These are phyloP conservation scores for Scalesia atractyloides DNA, from an alignment of 129 eudicot species.

Conservation along the genomic window DNA sequence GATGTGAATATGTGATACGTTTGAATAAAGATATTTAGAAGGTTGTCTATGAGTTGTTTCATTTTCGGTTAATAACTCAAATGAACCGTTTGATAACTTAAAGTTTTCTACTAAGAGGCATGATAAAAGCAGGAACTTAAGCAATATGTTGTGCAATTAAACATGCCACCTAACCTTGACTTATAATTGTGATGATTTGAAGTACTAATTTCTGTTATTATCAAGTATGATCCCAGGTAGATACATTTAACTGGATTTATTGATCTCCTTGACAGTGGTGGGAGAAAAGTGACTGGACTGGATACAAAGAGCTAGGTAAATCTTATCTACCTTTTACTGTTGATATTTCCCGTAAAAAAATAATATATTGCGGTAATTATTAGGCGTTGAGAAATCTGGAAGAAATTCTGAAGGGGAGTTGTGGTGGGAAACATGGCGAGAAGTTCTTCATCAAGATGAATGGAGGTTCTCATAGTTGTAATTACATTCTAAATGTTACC, in stretches of 20 bases:
- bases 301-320: slow-evolving; percentile 95
- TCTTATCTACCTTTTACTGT: slow-evolving; percentile 2
- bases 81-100: not conserved
- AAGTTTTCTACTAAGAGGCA: not conserved
- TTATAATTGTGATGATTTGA: not conserved
- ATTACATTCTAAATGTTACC: slow-evolving; percentile 1
- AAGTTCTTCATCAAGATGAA: slow-evolving; percentile 96
- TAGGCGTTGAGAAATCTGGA: slow-evolving; percentile 96
- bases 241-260: slow-evolving; percentile 85
- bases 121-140: slow-evolving; percentile 8
- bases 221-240: slow-evolving; percentile 87
- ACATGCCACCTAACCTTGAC: slow-evolving; percentile 5
- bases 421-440: slow-evolving; percentile 99
- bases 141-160: not conserved
- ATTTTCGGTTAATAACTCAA: not conserved
- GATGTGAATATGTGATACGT: not conserved
- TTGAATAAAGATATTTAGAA: not conserved
- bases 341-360: slow-evolving; percentile 61
- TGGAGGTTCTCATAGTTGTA: slow-evolving; percentile 63
- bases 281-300: slow-evolving; percentile 99
- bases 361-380: not conserved
- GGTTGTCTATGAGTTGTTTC: slow-evolving; percentile 4
- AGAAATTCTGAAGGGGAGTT: slow-evolving; percentile 88
- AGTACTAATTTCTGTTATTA: slow-evolving; percentile 30
- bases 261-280: slow-evolving; percentile 98